These are phyloP conservation scores for Torulaspora quercuum DNA, from an alignment of 805 yeast genomes.

Conservation along the genomic window DNA sequence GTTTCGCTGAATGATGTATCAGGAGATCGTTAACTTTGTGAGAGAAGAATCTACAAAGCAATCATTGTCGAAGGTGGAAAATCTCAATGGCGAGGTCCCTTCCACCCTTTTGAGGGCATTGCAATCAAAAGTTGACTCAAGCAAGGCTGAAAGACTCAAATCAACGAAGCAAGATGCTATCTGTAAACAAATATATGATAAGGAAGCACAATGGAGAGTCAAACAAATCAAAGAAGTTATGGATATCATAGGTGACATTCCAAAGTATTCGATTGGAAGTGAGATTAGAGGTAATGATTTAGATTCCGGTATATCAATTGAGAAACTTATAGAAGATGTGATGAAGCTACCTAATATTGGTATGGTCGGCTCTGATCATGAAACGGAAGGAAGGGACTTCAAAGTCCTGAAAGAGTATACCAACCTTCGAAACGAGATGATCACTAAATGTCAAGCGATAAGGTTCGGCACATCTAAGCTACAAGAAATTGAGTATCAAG, in stretches of 20 bases:
- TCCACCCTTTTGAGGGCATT: conserved; percentile 2
- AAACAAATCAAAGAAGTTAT: conserved; percentile 20
- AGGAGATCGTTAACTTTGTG: conserved; percentile 4
- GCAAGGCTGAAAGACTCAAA: conserved; percentile 1
- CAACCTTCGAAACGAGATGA: conserved; percentile 21
- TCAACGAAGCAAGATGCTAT: conserved; percentile 18
- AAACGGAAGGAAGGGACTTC: conserved; percentile 14
- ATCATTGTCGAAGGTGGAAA: not conserved
- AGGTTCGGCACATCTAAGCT: conserved; percentile 14
- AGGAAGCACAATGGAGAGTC: conserved; percentile 18
- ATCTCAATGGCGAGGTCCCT: conserved; percentile 16
- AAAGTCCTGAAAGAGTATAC: conserved; percentile 27
- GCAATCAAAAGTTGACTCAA: conserved; percentile 1
- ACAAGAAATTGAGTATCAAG: conserved; percentile 8
- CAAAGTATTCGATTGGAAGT: conserved; percentile 24
- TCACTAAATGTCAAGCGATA: conserved; percentile 22
- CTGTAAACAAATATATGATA: conserved; percentile 18
- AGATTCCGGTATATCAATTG: conserved; percentile 17
- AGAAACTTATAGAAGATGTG: conserved; percentile 23
- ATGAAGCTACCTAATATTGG: conserved; percentile 27
- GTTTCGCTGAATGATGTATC: conserved; percentile 7
- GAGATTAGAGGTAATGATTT: conserved; percentile 15
- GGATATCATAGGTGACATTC: conserved; percentile 29
- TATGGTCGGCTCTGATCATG: conserved; percentile 10
- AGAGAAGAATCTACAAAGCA: conserved; percentile 4